Percentiles rank a stretch among this genome's conserved stretches.
Evolutionary conservation across 2,329 filamentous ascomycete genomes (phyloP).

Genomic region (Paecilomyces variotii): DNA sequence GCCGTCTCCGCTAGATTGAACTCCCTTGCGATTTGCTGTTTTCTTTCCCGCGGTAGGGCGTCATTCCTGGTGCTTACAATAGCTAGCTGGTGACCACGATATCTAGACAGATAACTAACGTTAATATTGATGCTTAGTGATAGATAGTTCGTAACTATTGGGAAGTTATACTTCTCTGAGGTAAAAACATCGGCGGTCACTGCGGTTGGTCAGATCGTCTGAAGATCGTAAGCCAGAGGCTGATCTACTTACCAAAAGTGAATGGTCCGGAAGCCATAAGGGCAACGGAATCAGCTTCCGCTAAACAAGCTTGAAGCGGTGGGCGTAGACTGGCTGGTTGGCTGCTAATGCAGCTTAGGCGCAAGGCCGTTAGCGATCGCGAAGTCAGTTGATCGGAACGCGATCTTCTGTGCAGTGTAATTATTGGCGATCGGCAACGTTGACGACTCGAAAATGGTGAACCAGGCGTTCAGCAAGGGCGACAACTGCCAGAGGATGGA

Average conservation of each 20-base stretch:
- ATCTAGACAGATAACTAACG: constrained; percentile 4
- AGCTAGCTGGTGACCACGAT: constrained; percentile 52
- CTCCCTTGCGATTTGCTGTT: constrained; percentile 53
- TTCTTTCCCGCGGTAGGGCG: constrained; percentile 44
- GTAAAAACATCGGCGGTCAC: background rate
- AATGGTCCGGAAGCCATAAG: constrained; percentile 13
- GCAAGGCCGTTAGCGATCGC: background rate
- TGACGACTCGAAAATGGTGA: background rate
- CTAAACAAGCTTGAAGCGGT: background rate
- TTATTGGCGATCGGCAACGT: background rate
- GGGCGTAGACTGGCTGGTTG: background rate
- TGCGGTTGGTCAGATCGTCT: background rate
- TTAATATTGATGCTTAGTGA: background rate
- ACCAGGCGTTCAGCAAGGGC: background rate
- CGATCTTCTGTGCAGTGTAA: background rate
- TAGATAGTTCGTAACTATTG: background rate
- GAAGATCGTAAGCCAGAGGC: background rate
- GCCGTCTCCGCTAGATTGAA: constrained; percentile 60
- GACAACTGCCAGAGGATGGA: background rate
- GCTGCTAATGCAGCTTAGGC: background rate
- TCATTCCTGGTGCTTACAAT: constrained; percentile 46
- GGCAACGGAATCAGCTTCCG: background rate
- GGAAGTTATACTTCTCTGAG: background rate
- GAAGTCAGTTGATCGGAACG: background rate
- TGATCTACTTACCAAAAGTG: constrained; percentile 10